These are phyloP conservation scores for Trichoderma koningiopsis DNA, from an alignment of 2,329 filamentous ascomycete species.

Conservation along the genomic window DNA sequence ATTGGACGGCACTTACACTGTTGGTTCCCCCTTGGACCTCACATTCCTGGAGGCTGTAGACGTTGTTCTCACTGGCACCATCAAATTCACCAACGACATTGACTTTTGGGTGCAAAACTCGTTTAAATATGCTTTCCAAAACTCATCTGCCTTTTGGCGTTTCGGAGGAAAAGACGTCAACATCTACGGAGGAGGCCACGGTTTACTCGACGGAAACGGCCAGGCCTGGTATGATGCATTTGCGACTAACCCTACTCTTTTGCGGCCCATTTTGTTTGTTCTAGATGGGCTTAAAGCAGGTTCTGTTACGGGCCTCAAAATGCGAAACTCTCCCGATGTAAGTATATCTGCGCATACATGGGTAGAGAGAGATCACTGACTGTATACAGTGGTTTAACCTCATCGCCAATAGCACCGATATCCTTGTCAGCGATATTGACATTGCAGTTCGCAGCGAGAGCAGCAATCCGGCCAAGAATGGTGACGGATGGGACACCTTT, in stretches of 20 bases:
- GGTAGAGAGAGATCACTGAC: neutral
- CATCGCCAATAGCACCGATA: conserved; percentile 10
- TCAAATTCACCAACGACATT: conserved; percentile 6
- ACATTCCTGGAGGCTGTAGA: conserved; percentile 7
- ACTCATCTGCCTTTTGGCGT: conserved; percentile 9
- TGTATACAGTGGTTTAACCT: conserved; percentile 7
- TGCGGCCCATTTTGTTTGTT: neutral
- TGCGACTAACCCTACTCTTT: neutral
- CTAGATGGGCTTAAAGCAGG: neutral
- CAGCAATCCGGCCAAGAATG: conserved; percentile 9
- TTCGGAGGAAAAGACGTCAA: conserved; percentile 14
- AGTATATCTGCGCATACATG: neutral
- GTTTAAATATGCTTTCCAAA: conserved; percentile 13
- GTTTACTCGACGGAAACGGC: conserved; percentile 3
- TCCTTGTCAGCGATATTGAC: conserved; percentile 5
- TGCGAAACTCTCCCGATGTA: conserved; percentile 4
- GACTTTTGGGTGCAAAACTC: conserved; percentile 8
- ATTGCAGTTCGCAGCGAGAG: conserved; percentile 8
- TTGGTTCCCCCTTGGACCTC: conserved; percentile 6
- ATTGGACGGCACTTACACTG: neutral
- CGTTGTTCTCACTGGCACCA: neutral
- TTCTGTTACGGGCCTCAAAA: conserved; percentile 3
- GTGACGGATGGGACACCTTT: conserved; percentile 12
- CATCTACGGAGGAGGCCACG: neutral
- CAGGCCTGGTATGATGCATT: conserved; percentile 17